Evolutionary conservation across 306 rosid species (phyloP), one percentile per base, ranked within the genome.

Genomic region (Gleditsia sinensis): DNA sequence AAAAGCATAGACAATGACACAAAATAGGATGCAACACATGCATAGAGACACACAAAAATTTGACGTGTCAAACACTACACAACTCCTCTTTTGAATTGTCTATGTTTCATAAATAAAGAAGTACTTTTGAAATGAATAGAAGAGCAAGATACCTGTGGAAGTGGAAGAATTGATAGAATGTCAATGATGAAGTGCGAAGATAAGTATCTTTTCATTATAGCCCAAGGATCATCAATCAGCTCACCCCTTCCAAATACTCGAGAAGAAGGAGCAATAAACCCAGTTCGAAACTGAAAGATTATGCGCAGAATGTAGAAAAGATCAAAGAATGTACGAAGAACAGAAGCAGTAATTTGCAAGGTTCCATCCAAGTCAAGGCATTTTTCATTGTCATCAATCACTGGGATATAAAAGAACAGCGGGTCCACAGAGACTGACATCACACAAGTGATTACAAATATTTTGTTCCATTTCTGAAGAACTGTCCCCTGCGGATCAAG

Each of bases 241-340:
- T 88, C 98, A 7, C 96, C 96, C 79, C 97, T 87, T 65, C 99
- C 99, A 33, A 92, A 95, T 16, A 92, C 91, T 34, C 89, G 88
- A 33, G 97, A 92, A 73, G 97, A 84, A 64, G 99, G 96, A 11
- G 92, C 92, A 20, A 95, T 86, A 51, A 90, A 92, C 21, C 98
- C 98, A 0, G 96, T 95, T 27, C 84, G 88, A 67, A 95, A 95
- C 71, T 92, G 89, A 81, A 88, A 88, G 77, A 88, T 76, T 30
- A 95, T 88, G 33, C 70, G 93, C 76, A 92, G 79, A 74, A 89
- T 25, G 54, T 92, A 91, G 71, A 95, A 92, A 67, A 87, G 74
- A 84, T 95, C 99, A 9, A 76, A 86, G 79, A 92, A 75, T 9
- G 99, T 78, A 21, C 98, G 96, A 74, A 95, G 88, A 81, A 88